Base-by-base conservation (phyloP, 768 basidiomycete genomes). In the Russula compacta region DNA sequence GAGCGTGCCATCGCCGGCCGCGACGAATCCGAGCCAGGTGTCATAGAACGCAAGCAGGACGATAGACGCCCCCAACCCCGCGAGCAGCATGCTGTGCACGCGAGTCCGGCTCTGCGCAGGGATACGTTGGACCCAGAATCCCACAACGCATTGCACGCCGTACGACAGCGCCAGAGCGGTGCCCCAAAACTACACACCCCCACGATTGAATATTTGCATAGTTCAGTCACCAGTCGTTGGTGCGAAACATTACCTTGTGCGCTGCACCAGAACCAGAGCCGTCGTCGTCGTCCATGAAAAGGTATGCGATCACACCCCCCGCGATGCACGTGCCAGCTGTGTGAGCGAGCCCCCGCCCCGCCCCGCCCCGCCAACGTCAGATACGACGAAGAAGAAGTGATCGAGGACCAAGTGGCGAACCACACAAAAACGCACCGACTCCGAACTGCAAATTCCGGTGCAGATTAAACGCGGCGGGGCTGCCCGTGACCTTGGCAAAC, bases 401-500 rank as follows among this genome's bases (percentile, higher is more conserved):
- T 11, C 7, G 4, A 40, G 11, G 19, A 9, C 4, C 15, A 33
- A 6, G 10, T 33, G 14, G 2, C 15, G n/a, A 17, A 42, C 50
- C 50, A 33, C 4, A 3, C 2, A 11, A n/a, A 14, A 12, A 60
- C 54, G 32, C 17, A 60, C 59, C 49, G 48, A 61, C 21, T 35
- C 29, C 40, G 29, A 63, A 39, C 42, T 61, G 62, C 47, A 55
- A 77, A 58, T 50, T 81, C 66, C 62, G 84, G 83, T 61, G 82
- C 74, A 43, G 75, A 24, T 61, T 70, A 73, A 78, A 66, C 82
- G 85, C 3, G 71, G 75, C 64, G 55, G 61, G 47, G 70, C 76
- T 69, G 69, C 82, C 76, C 67, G 72, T 42, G 69, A 71, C 29
- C 74, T 79, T 64, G 77, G 76, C 68, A 64, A 79, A 83, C 60